phyloP scores from a whole-genome alignment of 2,329 filamentous ascomycete species.

The Penicillium sp. region DNA sequence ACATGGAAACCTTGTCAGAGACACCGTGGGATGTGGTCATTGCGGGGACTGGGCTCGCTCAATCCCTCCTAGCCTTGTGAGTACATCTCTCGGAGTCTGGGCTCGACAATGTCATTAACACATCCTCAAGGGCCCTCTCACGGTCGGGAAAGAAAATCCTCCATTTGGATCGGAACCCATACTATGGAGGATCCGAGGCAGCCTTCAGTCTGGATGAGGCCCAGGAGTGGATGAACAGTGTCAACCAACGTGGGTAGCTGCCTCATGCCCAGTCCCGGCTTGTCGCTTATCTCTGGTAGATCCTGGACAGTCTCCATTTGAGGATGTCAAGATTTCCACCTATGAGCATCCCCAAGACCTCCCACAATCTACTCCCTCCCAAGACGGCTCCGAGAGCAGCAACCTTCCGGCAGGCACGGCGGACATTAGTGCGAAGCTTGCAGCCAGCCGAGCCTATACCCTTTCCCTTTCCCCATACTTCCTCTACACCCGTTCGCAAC shows the following conservation, averaged over 20 bases:
- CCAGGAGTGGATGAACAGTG: constrained; percentile 63
- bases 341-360: constrained; percentile 14
- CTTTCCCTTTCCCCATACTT: constrained; percentile 80
- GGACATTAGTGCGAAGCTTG: constrained; percentile 23
- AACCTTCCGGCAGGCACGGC: constrained; percentile 4
- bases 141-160: constrained; percentile 87
- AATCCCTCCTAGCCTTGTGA: constrained; percentile 75
- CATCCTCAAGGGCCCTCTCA: constrained; percentile 70
- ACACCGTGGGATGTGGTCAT: constrained; percentile 76
- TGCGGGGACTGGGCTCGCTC: constrained; percentile 70
- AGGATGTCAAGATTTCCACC: constrained; percentile 35
- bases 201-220: constrained; percentile 79
- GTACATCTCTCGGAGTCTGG: constrained; percentile 22
- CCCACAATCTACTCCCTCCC: not conserved
- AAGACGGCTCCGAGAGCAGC: constrained; percentile 2
- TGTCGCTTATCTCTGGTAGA: constrained; percentile 32
- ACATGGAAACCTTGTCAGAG: constrained; percentile 70
- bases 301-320: constrained; percentile 34
- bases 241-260: constrained; percentile 36
- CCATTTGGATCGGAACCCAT: constrained; percentile 80
- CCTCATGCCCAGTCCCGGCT: constrained; percentile 6
- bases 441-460: constrained; percentile 68
- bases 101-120: constrained; percentile 46
- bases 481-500: constrained; percentile 74
- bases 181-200: constrained; percentile 82